A percentile compares a stretch with the other conserved stretches of the same genome.
Conservation (phyloP, 805 yeast species). For the Metschnikowia baotianmanensis region DNA sequence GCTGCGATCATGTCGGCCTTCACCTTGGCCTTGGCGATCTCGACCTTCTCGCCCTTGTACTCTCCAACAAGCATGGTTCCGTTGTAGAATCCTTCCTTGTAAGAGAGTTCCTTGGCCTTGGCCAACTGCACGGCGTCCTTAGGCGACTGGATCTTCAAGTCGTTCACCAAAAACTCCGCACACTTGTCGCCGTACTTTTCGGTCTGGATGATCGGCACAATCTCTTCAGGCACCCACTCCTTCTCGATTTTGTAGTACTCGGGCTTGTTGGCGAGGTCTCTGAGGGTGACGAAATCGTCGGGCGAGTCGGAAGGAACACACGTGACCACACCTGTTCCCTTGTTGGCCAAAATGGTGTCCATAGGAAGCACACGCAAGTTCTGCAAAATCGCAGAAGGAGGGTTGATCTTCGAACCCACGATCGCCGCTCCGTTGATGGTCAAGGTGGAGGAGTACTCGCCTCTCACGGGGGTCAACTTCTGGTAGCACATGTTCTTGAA, state of each 20-base stretch:
- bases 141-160: conserved; percentile 90
- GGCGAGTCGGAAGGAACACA: conserved; percentile 99
- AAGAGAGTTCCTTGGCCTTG: conserved; percentile 89
- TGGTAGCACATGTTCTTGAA: conserved; percentile 97
- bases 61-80: conserved; percentile 80
- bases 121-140: conserved; percentile 86
- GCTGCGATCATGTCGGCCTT: conserved; percentile 74
- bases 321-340: conserved; percentile 99
- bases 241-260: conserved; percentile 82
- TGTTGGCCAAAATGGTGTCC: conserved; percentile 92
- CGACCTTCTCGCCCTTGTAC: conserved; percentile 87
- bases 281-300: conserved; percentile 87
- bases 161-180: conserved; percentile 81
- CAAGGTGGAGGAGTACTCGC: conserved; percentile 61
- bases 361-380: conserved; percentile 86
- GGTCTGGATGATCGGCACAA: conserved; percentile 72
- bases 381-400: conserved; percentile 73
- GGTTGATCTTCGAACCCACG: conserved; percentile 81
- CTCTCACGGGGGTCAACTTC: conserved; percentile 86
- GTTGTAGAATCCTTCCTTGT: conserved; percentile 94
- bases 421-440: conserved; percentile 67
- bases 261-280: conserved; percentile 83
- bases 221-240: conserved; percentile 80
- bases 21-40: conserved; percentile 83
- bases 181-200: conserved; percentile 84